A percentile compares a stretch with the other conserved stretches of the same genome.
Evolutionary conservation across 2,329 filamentous ascomycete genomes (phyloP).

Genomic region (Colletotrichum sp.): DNA sequence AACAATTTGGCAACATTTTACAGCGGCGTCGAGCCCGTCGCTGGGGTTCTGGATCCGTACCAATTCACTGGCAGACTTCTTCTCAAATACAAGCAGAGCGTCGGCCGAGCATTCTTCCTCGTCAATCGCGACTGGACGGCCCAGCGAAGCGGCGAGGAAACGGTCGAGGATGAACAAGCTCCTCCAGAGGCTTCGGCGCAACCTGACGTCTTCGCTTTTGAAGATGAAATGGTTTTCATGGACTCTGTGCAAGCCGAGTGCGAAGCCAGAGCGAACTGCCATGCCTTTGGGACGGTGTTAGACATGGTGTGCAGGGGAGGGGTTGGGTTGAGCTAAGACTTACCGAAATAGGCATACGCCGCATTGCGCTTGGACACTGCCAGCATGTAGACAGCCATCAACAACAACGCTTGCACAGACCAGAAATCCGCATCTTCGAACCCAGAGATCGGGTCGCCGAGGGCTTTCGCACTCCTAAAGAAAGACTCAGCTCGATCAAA

Average conservation of each 20-base stretch:
- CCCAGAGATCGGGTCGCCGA: slow-evolving; percentile 49
- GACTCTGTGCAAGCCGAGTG: slow-evolving; percentile 64
- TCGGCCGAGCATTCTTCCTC: slow-evolving; percentile 66
- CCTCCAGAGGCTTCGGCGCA: slow-evolving; percentile 66
- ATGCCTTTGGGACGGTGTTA: slow-evolving; percentile 48
- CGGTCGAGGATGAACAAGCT: slow-evolving; percentile 70
- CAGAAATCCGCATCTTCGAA: slow-evolving; percentile 69
- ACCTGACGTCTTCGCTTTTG: slow-evolving; percentile 44
- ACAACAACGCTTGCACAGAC: slow-evolving; percentile 66
- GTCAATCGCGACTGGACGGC: slow-evolving; percentile 65
- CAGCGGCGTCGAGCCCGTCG: slow-evolving; percentile 56
- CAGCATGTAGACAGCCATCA: slow-evolving; percentile 71
- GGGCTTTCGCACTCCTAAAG: slow-evolving; percentile 62
- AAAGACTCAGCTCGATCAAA: slow-evolving; percentile 65
- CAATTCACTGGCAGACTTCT: slow-evolving; percentile 13
- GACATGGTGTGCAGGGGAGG: not conserved
- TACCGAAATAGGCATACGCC: slow-evolving; percentile 66
- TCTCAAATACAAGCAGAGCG: slow-evolving; percentile 34
- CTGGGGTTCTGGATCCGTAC: slow-evolving; percentile 2
- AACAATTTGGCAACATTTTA: slow-evolving; percentile 63
- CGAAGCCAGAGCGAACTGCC: slow-evolving; percentile 67
- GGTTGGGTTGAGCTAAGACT: slow-evolving; percentile 20
- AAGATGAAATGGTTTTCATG: slow-evolving; percentile 63
- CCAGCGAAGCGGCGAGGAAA: slow-evolving; percentile 66
- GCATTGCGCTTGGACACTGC: slow-evolving; percentile 66